Evolutionary conservation across 176 grass and related monocot genomes (phyloP), one percentile per base, ranked within the genome.

Genomic region (Ensete ventricosum): DNA sequence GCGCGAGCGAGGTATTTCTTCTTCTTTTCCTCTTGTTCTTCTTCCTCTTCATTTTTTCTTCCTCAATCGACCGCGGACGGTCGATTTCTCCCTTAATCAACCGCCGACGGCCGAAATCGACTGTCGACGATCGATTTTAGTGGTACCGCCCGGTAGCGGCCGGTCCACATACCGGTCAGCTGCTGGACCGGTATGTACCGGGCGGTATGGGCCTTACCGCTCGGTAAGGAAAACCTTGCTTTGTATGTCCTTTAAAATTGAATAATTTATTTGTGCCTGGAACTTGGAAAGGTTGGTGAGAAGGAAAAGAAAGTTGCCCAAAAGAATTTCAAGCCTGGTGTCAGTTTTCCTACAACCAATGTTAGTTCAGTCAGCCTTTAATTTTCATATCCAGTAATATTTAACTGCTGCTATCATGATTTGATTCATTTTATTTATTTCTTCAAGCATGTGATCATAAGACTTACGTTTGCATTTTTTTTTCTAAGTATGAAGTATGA

Each of bases 211-310:
- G n/a, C n/a, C n/a, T n/a, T n/a, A n/a, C n/a, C n/a, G n/a, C n/a
- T n/a, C n/a, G n/a, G 22, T 23, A 23, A 23, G 22, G 22, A 23
- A 23, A 23, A 23, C 22, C 22, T 23, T 23, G 22, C 10, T 65
- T 43, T 63, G 0, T 26, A 26, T 65, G 27, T 65, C 23, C 22
- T 24, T 3, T 65, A 65, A 26, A 65, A 12, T 20, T 65, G 23
- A 65, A 65, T 65, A 65, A 65, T 65, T 65, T 9, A 65, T 27
- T 13, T 27, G 5, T 27, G 13, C 10, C 0, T 65, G 11, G 24
- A 64, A 65, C 62, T 65, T 65, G 23, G 22, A 26, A 65, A 65
- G 62, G 23, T 65, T 65, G 62, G 26, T 65, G 23, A 65, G 62
- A 27, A 65, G 62, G 62, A 27, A 65, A 65, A 24, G 22, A 26